Percentiles rank a stretch among this genome's conserved stretches.
Evolutionary conservation across 75 land plant species (phyloP).

Genomic region (Picea sitchensis): DNA sequence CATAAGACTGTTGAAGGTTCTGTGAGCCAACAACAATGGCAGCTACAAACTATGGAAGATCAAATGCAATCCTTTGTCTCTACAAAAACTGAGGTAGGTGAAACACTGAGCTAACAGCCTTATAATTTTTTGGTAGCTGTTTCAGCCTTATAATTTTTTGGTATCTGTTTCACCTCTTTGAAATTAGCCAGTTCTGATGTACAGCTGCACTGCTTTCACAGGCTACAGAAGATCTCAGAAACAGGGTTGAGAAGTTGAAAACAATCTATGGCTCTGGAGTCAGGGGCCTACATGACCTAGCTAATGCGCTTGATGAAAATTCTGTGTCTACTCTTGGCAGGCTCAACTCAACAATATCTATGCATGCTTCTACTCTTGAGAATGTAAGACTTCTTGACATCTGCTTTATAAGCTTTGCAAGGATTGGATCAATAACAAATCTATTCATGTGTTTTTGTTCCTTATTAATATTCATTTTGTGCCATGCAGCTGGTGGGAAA

Average conservation of each 20-base stretch:
- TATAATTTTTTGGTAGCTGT: neutral
- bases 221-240: conserved; percentile 74
- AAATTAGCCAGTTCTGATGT: neutral
- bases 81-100: conserved; percentile 70
- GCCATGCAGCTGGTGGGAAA: conserved; percentile 57
- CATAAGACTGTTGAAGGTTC: conserved; percentile 69
- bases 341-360: conserved; percentile 58
- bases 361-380: conserved; percentile 66
- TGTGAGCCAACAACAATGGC: conserved; percentile 72
- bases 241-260: conserved; percentile 53
- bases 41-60: conserved; percentile 74
- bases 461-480: neutral
- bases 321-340: conserved; percentile 48
- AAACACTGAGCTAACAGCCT: neutral
- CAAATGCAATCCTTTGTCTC: conserved; percentile 83
- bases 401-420: neutral
- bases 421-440: neutral
- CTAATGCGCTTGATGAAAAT: conserved; percentile 59
- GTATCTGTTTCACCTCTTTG: neutral
- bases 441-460: neutral
- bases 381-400: conserved; percentile 45
- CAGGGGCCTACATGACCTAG: conserved; percentile 56
- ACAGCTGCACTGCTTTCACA: conserved; percentile 17
- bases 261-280: conserved; percentile 60
- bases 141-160: neutral